Conservation (phyloP, 768 basidiomycete species). For the Agaricus sinodeliciosus region DNA sequence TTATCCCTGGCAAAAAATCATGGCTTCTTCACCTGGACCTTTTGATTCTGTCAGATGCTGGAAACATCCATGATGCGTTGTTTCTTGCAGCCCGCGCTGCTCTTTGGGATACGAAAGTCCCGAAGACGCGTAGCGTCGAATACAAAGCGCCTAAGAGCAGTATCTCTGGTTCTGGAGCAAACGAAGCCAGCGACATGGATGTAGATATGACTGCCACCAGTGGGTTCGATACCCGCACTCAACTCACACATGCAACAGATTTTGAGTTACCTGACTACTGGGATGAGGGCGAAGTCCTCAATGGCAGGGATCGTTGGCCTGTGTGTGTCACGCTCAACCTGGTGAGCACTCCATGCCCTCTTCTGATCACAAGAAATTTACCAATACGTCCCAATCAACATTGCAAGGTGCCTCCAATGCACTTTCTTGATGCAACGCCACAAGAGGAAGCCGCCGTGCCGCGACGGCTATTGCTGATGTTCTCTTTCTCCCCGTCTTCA, state of each 20-base stretch:
- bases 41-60: conserved; percentile 67
- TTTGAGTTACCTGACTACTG: conserved; percentile 86
- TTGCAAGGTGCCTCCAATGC: conserved; percentile 44
- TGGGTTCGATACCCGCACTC: conserved; percentile 50
- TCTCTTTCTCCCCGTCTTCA: conserved; percentile 44
- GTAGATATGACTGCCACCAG: conserved; percentile 43
- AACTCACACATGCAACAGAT: conserved; percentile 51
- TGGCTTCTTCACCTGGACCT: conserved; percentile 77
- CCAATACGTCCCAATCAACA: not conserved
- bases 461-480: conserved; percentile 53
- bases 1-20: conserved; percentile 53
- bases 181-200: conserved; percentile 43
- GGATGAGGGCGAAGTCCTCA: conserved; percentile 73
- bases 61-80: conserved; percentile 71
- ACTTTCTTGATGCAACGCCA: conserved; percentile 69
- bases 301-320: conserved; percentile 63
- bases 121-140: conserved; percentile 63
- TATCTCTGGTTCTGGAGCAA: not conserved
- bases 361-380: not conserved
- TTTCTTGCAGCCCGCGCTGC: conserved; percentile 78
- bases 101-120: conserved; percentile 76
- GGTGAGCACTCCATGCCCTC: conserved; percentile 34
- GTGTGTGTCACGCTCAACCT: conserved; percentile 74
- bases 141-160: conserved; percentile 42
- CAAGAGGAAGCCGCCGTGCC: conserved; percentile 68